Percentiles rank a stretch among this genome's conserved stretches.
These are phyloP conservation scores for Sarocladium brachiariae DNA, from an alignment of 2,329 filamentous ascomycete species.

Conservation along the genomic window DNA sequence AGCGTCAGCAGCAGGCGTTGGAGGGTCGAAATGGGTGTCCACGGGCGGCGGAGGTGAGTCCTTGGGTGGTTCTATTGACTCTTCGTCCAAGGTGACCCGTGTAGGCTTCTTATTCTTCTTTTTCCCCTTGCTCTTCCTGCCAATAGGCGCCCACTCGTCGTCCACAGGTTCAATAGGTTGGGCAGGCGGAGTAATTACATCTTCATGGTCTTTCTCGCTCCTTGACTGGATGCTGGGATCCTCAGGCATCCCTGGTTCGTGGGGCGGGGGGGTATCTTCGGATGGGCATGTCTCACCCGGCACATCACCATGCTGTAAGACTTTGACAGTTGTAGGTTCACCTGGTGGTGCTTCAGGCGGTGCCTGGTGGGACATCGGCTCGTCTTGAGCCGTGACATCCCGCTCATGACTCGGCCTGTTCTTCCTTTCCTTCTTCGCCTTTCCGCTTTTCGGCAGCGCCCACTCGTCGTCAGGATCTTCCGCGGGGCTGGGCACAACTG, in stretches of 20 bases:
- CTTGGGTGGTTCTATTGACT: background rate
- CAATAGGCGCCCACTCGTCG: background rate
- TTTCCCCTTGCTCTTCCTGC: conserved; percentile 17
- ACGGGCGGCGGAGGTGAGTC: background rate
- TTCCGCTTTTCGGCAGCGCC: too few relatives aligned
- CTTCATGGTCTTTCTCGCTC: too few relatives aligned
- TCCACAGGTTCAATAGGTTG: background rate
- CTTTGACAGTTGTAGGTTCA: background rate
- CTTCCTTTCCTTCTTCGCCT: background rate
- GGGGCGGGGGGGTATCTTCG: too few relatives aligned
- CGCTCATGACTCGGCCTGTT: conserved; percentile 7
- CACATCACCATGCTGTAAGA: too few relatives aligned
- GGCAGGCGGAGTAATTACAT: too few relatives aligned
- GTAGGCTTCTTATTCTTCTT: conserved; percentile 13
- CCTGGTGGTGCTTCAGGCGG: background rate
- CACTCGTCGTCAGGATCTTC: background rate
- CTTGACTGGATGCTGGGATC: too few relatives aligned
- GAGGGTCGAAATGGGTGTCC: background rate
- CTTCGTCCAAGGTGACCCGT: background rate
- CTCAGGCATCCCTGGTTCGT: too few relatives aligned
- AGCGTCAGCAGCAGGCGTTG: conserved; percentile 1
- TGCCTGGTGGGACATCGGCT: background rate
- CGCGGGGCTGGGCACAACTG: background rate
- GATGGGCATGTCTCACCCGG: too few relatives aligned
- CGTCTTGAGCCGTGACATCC: background rate